phyloP scores from a whole-genome alignment of 352 stramenopile species.

The Phytopythium chamaehyphon region DNA sequence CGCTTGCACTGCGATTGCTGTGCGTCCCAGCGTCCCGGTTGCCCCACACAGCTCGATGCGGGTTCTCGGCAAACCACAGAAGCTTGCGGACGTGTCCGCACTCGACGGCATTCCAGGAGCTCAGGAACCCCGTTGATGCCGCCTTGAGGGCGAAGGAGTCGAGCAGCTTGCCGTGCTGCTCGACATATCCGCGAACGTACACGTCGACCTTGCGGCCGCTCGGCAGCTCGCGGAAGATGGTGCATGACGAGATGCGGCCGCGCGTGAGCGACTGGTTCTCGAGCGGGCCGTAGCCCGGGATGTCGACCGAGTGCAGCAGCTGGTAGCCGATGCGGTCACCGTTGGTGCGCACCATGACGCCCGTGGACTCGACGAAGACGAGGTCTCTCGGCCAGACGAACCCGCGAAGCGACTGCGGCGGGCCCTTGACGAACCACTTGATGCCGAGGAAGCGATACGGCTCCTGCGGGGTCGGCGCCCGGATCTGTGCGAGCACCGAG shows the following conservation, averaged over 20 bases:
- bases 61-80: conserved; percentile 33
- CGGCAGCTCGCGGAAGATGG: conserved; percentile 27
- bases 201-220: conserved; percentile 25
- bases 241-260: conserved; percentile 35
- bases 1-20: not conserved
- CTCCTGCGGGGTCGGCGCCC: conserved; percentile 20
- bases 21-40: not conserved
- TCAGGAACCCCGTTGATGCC: conserved; percentile 36
- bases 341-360: conserved; percentile 21
- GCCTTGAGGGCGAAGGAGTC: conserved; percentile 34
- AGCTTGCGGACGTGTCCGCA: conserved; percentile 44
- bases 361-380: conserved; percentile 36
- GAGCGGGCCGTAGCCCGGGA: conserved; percentile 21
- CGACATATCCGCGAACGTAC: conserved; percentile 35
- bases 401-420: conserved; percentile 16
- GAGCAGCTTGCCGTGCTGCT: conserved; percentile 32
- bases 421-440: conserved; percentile 49
- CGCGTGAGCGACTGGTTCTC: conserved; percentile 22
- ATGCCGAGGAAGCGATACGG: conserved; percentile 42
- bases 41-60: conserved; percentile 13
- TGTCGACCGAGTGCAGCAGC: conserved; percentile 38
- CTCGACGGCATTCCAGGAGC: conserved; percentile 43
- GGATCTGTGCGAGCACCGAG: conserved; percentile 28
- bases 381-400: conserved; percentile 37
- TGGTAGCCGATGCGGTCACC: conserved; percentile 30